Evolutionary conservation across 2,329 filamentous ascomycete genomes (phyloP).

Genomic region (Xylaria sp.): DNA sequence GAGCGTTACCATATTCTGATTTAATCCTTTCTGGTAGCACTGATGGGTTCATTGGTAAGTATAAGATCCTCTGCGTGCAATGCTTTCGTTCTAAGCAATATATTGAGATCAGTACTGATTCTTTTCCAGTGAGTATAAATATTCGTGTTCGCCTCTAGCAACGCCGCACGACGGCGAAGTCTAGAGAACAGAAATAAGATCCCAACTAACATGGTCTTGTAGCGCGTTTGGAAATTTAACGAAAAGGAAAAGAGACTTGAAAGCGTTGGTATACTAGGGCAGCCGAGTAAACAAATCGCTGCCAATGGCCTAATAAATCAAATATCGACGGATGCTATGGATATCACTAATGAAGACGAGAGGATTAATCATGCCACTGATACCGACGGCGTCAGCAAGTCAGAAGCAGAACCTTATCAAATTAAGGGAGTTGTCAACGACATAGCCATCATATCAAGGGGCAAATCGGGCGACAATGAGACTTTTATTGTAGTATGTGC

Average conservation of each 20-base stretch:
- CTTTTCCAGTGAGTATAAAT: slow-evolving; percentile 27
- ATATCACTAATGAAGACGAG: slow-evolving; percentile 42
- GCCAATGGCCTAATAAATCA: slow-evolving; percentile 40
- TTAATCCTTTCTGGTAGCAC: slow-evolving; percentile 91
- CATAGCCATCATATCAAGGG: slow-evolving; percentile 86
- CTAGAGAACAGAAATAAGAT: not conserved
- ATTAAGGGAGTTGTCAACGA: slow-evolving; percentile 87
- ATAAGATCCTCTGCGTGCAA: not conserved
- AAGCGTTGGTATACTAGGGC: slow-evolving; percentile 72
- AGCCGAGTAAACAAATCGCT: slow-evolving; percentile 39
- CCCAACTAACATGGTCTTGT: slow-evolving; percentile 16
- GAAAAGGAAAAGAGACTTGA: slow-evolving; percentile 85
- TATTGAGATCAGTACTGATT: slow-evolving; percentile 18
- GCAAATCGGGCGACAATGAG: slow-evolving; percentile 73
- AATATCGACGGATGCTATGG: slow-evolving; percentile 37
- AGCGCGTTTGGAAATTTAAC: slow-evolving; percentile 82
- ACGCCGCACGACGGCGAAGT: not conserved
- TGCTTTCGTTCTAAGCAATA: not conserved
- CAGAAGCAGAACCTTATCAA: slow-evolving; percentile 32
- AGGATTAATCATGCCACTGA: slow-evolving; percentile 37
- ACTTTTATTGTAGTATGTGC: slow-evolving; percentile 88
- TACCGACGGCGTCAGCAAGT: slow-evolving; percentile 36
- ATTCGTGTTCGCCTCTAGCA: not conserved
- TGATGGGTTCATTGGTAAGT: slow-evolving; percentile 77
- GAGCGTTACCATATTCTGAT: slow-evolving; percentile 89